A percentile compares a stretch with the other conserved stretches of the same genome.
These are phyloP conservation scores for Nakaseomyces kungkrabaensis DNA, from an alignment of 1,139 yeast genomes.

Conservation along the genomic window DNA sequence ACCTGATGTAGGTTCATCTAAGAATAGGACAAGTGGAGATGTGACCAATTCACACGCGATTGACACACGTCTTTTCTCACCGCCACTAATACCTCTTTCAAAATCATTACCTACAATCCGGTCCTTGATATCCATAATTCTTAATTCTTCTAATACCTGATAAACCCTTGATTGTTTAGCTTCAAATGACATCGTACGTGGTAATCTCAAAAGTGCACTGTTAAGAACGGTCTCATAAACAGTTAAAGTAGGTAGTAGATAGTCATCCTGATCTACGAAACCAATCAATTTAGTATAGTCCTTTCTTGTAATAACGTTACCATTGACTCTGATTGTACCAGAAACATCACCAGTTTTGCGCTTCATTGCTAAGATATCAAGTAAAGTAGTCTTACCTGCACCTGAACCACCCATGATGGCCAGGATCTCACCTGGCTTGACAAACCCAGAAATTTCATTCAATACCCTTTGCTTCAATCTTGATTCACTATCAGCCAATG, in stretches of 20 bases:
- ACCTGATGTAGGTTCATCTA: constrained; percentile 93
- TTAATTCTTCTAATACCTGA: constrained; percentile 75
- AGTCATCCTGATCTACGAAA: constrained; percentile 96
- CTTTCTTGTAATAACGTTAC: constrained; percentile 35
- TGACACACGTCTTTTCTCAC: constrained; percentile 81
- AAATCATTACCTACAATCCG: constrained; percentile 82
- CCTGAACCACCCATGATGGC: constrained; percentile 99
- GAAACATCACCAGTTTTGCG: constrained; percentile 60
- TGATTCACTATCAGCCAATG: constrained; percentile 10
- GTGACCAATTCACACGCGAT: constrained; percentile 87
- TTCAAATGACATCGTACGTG: constrained; percentile 60
- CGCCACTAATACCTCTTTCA: constrained; percentile 90
- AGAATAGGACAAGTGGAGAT: constrained; percentile 67
- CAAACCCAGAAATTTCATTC: constrained; percentile 59
- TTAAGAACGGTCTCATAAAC: constrained; percentile 92
- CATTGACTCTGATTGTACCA: constrained; percentile 70
- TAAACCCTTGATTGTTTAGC: constrained; percentile 72
- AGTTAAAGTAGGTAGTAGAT: constrained; percentile 79
- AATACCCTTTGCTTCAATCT: constrained; percentile 44
- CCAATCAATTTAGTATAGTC: constrained; percentile 67
- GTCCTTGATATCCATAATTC: constrained; percentile 76
- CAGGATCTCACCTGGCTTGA: constrained; percentile 76
- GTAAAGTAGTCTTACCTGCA: constrained; percentile 89
- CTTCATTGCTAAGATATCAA: constrained; percentile 85
- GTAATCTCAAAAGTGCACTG: constrained; percentile 81